Evolutionary conservation across 208 protist genomes (phyloP).

Genomic region (Leishmania tarentolae): DNA sequence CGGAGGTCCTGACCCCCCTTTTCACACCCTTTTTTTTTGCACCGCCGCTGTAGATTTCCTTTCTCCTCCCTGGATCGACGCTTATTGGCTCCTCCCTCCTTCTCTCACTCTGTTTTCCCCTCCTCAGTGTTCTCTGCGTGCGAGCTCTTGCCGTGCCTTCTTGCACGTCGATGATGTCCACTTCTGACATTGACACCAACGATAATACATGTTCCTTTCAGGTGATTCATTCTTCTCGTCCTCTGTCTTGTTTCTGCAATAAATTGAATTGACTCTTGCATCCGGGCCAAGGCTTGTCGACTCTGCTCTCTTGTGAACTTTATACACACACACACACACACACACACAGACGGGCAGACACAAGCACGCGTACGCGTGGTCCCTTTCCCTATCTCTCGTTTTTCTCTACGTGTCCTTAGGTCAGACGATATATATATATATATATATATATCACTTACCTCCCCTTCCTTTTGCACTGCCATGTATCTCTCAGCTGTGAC

Average conservation of each 20-base stretch:
- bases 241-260: background rate
- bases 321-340: background rate
- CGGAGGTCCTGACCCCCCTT: background rate
- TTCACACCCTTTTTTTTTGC: background rate
- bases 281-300: background rate
- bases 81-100: background rate
- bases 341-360: no score
- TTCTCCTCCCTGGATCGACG: slow-evolving; percentile 20
- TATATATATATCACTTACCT: background rate
- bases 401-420: background rate
- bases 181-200: no score
- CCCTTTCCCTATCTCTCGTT: no score
- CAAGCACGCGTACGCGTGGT: no score
- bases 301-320: background rate
- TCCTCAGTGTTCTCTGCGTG: background rate
- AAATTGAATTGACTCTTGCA: background rate
- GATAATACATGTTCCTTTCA: no score
- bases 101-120: background rate
- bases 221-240: background rate
- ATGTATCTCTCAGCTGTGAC: no score
- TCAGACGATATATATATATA: background rate
- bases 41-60: background rate
- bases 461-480: background rate
- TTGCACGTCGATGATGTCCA: background rate
- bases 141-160: background rate